Evolutionary conservation across 1,284 basidiomycete species (phyloP), one percentile per base, ranked within the genome.

Genomic region (Puccinia triticina): DNA sequence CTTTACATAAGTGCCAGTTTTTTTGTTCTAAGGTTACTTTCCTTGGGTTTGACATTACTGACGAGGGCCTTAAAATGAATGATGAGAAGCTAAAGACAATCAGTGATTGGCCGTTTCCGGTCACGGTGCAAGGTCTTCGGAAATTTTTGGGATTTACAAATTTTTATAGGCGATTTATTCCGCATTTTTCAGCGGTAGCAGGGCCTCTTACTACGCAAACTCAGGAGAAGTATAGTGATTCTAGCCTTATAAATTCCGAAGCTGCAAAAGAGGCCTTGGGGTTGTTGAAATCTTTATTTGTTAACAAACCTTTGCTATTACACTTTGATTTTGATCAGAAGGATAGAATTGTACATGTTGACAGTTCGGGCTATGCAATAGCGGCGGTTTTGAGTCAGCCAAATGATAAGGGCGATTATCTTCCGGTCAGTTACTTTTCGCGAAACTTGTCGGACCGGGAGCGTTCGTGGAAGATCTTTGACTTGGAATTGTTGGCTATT

Each of bases 361-460:
- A 59, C 29, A 59, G 55, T 18, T 59, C 29, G 4, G 55, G 55
- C 21, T 59, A n/a, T 59, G 55, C 55, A 4, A 59, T 59, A 7
- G 55, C 40, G 40, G 40, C 4, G 12, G 40, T 43, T 7, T 43
- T 43, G 40, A 43, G 40, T 12, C 40, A 43, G 21, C 55, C 55
- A 59, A 18, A 59, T n/a, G 4, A 59, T 5, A 8, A 5, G 23
- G 29, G 55, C 4, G 21, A 59, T 5, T 18, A 7, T 5, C 55
- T 7, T 29, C 55, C 55, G 4, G 55, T 59, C 21, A n/a, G 21
- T 18, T 59, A 7, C 21, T 50, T 16, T 40, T 83, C 82, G 12
- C 40, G 67, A 29, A 83, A 83, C 34, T 48, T 77, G 23, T 23
- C 82, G n/a, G 50, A 80, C 53, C 50, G 53, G 14, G 82, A 83